phyloP scores from a whole-genome alignment of 139 green algal species.

The Marvania coccoides region DNA sequence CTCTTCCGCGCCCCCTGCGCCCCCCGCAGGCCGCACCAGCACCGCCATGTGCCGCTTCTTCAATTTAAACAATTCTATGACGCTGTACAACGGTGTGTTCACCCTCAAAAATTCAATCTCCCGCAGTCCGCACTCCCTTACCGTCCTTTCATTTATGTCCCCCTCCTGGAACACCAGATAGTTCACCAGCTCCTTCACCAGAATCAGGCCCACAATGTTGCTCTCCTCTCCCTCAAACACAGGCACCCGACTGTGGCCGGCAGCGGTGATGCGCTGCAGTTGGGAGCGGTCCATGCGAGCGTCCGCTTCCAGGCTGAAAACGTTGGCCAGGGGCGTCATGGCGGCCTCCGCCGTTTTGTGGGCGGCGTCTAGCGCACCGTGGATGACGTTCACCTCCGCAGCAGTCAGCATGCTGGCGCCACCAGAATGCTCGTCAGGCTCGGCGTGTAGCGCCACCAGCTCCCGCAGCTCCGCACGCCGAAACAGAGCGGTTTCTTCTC shows the following conservation, averaged over 20 bases:
- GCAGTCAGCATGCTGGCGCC: conserved; percentile 30
- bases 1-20: background rate
- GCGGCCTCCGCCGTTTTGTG: conserved; percentile 52
- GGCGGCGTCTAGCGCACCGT: conserved; percentile 73
- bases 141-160: background rate
- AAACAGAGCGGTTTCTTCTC: conserved; percentile 46
- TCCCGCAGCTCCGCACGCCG: conserved; percentile 62
- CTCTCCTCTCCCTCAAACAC: conserved; percentile 38
- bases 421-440: conserved; percentile 49
- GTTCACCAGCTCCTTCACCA: conserved; percentile 61
- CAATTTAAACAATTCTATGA: background rate
- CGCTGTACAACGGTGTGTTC: background rate
- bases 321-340: conserved; percentile 81
- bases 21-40: background rate
- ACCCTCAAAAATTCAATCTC: background rate
- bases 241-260: conserved; percentile 41
- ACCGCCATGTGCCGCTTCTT: background rate
- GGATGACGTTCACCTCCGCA: conserved; percentile 44
- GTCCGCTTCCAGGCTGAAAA: conserved; percentile 60
- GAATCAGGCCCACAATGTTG: conserved; percentile 61
- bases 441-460: conserved; percentile 66
- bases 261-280: conserved; percentile 48
- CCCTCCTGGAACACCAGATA: background rate
- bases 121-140: background rate
- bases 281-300: conserved; percentile 46